These are phyloP conservation scores for Phaeosphaeriaceae sp. DNA, from an alignment of 2,329 filamentous ascomycete genomes.

Conservation along the genomic window DNA sequence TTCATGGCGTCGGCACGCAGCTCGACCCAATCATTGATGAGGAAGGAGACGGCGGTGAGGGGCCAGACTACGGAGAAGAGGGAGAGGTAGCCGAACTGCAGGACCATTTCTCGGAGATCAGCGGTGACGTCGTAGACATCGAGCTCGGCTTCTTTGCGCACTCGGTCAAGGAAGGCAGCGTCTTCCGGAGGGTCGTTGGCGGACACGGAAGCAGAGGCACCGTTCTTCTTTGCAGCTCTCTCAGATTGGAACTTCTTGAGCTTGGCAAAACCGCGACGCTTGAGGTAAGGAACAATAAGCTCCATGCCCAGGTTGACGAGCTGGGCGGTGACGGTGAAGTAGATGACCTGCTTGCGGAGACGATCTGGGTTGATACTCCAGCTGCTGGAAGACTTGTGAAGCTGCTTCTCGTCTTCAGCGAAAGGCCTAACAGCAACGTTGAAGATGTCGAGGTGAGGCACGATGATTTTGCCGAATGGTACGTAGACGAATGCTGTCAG, in stretches of 20 bases:
- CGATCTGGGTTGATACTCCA: conserved; percentile 86
- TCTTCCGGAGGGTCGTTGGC: conserved; percentile 77
- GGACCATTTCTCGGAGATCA: conserved; percentile 77
- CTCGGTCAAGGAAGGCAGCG: conserved; percentile 77
- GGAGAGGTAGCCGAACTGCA: conserved; percentile 79
- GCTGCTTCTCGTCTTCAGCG: conserved; percentile 75
- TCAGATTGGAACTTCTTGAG: conserved; percentile 76
- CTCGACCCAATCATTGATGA: conserved; percentile 96
- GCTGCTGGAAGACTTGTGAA: conserved; percentile 63
- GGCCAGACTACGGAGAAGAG: conserved; percentile 96
- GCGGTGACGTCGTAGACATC: conserved; percentile 86
- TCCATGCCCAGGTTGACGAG: conserved; percentile 87
- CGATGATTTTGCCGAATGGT: conserved; percentile 82
- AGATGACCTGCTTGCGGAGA: conserved; percentile 90
- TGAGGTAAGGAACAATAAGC: conserved; percentile 82
- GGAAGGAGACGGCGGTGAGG: conserved; percentile 84
- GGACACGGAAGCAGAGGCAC: conserved; percentile 56
- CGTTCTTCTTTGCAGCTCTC: conserved; percentile 64
- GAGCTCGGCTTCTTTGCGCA: conserved; percentile 82
- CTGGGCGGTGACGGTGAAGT: conserved; percentile 93
- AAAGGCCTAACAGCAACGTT: conserved; percentile 75
- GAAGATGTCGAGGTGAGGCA: conserved; percentile 87
- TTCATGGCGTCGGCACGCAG: conserved; percentile 93
- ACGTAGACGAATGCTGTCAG: conserved; percentile 94
- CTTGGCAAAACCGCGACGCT: conserved; percentile 78